Conservation (phyloP, 2,329 filamentous ascomycete species). For the Hirsutella thompsonii region DNA sequence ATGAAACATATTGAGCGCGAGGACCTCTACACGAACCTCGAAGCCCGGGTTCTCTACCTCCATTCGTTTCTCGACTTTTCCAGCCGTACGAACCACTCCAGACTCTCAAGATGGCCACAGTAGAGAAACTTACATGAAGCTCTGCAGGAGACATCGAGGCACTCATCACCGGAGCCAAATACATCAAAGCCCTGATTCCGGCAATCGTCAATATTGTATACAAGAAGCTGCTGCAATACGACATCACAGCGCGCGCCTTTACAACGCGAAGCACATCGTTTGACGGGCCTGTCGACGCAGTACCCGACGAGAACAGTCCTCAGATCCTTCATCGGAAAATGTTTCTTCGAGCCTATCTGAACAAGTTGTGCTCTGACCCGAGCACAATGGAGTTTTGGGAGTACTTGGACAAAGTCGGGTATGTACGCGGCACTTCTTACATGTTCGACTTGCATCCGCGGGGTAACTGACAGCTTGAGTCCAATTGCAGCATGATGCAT, state of each 20-base stretch:
- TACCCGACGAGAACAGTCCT: conserved; percentile 53
- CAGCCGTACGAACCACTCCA: conserved; percentile 38
- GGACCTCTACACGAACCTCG: conserved; percentile 58
- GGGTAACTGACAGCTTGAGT: too few relatives aligned
- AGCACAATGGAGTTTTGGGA: conserved; percentile 69
- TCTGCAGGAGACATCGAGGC: conserved; percentile 56
- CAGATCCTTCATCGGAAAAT: conserved; percentile 68
- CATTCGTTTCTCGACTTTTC: conserved; percentile 68
- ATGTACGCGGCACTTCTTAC: too few relatives aligned
- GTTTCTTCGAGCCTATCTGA: conserved; percentile 64
- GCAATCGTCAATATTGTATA: conserved; percentile 77
- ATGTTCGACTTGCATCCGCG: too few relatives aligned
- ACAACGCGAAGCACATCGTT: conserved; percentile 49
- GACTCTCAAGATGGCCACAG: not conserved
- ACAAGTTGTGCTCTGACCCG: conserved; percentile 62
- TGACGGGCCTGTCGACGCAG: conserved; percentile 53
- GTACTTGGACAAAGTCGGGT: conserved; percentile 74
- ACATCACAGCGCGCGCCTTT: conserved; percentile 71
- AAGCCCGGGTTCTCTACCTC: conserved; percentile 57
- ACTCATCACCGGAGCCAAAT: conserved; percentile 55
- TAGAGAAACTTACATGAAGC: not conserved
- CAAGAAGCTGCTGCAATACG: conserved; percentile 66
- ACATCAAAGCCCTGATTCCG: conserved; percentile 71
- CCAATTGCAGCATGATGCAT: conserved; percentile 55
- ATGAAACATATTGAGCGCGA: conserved; percentile 55